These are phyloP conservation scores for Nakazawaea wickerhamii DNA, from an alignment of 805 yeast genomes.

Conservation along the genomic window DNA sequence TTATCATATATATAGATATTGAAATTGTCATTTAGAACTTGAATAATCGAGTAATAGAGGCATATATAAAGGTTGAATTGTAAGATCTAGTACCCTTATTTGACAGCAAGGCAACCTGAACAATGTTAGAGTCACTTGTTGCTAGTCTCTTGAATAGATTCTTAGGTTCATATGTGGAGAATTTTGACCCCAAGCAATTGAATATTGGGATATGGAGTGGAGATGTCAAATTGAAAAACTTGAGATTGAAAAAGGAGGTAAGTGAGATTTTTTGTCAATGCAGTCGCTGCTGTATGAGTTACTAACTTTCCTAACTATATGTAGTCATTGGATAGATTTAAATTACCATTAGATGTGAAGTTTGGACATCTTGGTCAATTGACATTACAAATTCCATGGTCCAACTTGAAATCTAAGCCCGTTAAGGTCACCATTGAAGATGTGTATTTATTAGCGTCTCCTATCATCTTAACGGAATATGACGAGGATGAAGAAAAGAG, in stretches of 20 bases:
- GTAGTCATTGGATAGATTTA: slow-evolving; percentile 72
- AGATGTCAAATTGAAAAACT: slow-evolving; percentile 78
- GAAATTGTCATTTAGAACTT: too few species aligned
- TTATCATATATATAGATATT: too few species aligned
- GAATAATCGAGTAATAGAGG: too few species aligned
- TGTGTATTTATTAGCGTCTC: slow-evolving; percentile 76
- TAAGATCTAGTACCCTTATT: too few species aligned
- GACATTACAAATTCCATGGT: slow-evolving; percentile 94
- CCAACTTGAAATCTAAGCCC: slow-evolving; percentile 87
- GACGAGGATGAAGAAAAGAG: slow-evolving; percentile 54
- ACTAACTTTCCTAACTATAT: background rate
- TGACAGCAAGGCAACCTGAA: too few species aligned
- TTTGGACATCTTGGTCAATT: slow-evolving; percentile 89
- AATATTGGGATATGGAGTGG: slow-evolving; percentile 98
- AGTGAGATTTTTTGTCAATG: too few species aligned
- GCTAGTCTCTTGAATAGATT: slow-evolving; percentile 58
- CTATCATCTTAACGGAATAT: slow-evolving; percentile 53
- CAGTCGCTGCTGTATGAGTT: too few species aligned
- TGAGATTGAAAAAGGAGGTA: slow-evolving; percentile 73
- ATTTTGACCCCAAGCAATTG: slow-evolving; percentile 91
- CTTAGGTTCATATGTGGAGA: slow-evolving; percentile 76
- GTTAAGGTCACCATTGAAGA: slow-evolving; percentile 85
- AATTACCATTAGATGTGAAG: slow-evolving; percentile 80
- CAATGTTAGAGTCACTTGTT: slow-evolving; percentile 62
- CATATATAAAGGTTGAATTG: too few species aligned